Conservation (phyloP, 2,329 filamentous ascomycete genomes). For the Sclerotiophoma versabilis region DNA sequence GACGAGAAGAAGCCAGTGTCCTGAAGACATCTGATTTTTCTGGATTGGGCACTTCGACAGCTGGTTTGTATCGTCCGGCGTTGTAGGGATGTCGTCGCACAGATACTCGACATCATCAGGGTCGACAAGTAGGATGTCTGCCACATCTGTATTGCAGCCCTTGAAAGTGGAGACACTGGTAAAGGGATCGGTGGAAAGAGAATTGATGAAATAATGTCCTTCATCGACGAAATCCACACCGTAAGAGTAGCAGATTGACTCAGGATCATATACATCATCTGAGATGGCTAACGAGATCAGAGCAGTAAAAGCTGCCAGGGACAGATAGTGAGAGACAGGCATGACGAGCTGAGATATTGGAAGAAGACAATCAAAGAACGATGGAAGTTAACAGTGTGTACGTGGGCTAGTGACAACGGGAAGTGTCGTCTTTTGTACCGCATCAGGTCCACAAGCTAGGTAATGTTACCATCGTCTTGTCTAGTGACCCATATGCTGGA, state of each 20-base stretch:
- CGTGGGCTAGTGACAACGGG: conserved; percentile 13
- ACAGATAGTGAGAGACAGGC: conserved; percentile 35
- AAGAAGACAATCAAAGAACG: not conserved
- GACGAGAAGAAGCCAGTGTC: conserved; percentile 55
- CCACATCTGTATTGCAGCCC: conserved; percentile 51
- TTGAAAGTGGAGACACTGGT: conserved; percentile 55
- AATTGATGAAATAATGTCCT: conserved; percentile 56
- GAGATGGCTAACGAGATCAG: conserved; percentile 34
- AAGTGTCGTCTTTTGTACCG: conserved; percentile 32
- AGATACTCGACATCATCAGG: conserved; percentile 51
- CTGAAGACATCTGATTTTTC: conserved; percentile 54
- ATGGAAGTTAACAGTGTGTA: not conserved
- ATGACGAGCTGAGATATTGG: conserved; percentile 23
- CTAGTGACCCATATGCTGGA: conserved; percentile 16
- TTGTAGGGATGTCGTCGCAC: conserved; percentile 52
- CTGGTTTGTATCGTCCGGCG: conserved; percentile 49
- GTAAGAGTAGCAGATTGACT: conserved; percentile 46
- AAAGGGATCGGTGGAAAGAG: conserved; percentile 50
- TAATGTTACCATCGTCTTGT: conserved; percentile 15
- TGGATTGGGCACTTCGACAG: conserved; percentile 53
- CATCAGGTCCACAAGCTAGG: conserved; percentile 11
- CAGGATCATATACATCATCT: conserved; percentile 24
- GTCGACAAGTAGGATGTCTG: conserved; percentile 54
- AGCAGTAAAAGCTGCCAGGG: conserved; percentile 31
- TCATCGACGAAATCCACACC: conserved; percentile 55